phyloP scores from a whole-genome alignment of 176 grass and related monocot genomes.

The Tuctoria greenei region DNA sequence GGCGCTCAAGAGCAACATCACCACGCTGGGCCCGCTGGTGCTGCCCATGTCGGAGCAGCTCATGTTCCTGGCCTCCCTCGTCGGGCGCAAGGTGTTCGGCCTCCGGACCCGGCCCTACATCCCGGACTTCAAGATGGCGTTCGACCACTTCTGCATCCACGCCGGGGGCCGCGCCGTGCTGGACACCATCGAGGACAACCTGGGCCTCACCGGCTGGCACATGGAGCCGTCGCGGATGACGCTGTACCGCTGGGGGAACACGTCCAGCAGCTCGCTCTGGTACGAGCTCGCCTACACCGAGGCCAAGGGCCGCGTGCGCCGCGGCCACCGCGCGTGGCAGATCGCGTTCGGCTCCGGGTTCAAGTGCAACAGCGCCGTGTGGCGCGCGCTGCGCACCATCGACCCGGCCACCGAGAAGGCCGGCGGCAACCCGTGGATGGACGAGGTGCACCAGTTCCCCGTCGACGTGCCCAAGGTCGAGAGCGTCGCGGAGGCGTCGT shows the following conservation, averaged over 20 bases:
- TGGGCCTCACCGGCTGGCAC: constrained; percentile 41
- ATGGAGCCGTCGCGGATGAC: constrained; percentile 62
- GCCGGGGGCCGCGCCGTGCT: constrained; percentile 77
- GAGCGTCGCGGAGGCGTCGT: constrained; percentile 13
- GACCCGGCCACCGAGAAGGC: constrained; percentile 43
- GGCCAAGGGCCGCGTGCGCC: constrained; percentile 45
- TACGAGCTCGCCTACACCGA: constrained; percentile 63
- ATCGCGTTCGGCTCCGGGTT: constrained; percentile 63
- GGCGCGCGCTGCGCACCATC: constrained; percentile 55
- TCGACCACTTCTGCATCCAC: constrained; percentile 98
- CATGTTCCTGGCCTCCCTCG: constrained; percentile 57
- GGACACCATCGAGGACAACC: constrained; percentile 76
- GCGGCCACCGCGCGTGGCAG: constrained; percentile 44
- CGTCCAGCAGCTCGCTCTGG: constrained; percentile 58
- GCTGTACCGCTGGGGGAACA: constrained; percentile 64
- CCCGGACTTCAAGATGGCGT: constrained; percentile 94
- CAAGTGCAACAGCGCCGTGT: constrained; percentile 90
- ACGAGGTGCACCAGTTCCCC: constrained; percentile 62
- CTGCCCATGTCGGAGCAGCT: constrained; percentile 89
- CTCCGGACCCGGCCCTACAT: constrained; percentile 56
- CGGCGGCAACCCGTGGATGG: constrained; percentile 54
- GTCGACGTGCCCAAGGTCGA: constrained; percentile 81
- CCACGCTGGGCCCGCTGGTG: constrained; percentile 73
- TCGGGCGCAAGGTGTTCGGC: constrained; percentile 47
- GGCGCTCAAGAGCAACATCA: constrained; percentile 80